These are phyloP conservation scores for Hypoxylon lenormandii DNA, from an alignment of 495 filamentous ascomycete genomes.

Conservation along the genomic window DNA sequence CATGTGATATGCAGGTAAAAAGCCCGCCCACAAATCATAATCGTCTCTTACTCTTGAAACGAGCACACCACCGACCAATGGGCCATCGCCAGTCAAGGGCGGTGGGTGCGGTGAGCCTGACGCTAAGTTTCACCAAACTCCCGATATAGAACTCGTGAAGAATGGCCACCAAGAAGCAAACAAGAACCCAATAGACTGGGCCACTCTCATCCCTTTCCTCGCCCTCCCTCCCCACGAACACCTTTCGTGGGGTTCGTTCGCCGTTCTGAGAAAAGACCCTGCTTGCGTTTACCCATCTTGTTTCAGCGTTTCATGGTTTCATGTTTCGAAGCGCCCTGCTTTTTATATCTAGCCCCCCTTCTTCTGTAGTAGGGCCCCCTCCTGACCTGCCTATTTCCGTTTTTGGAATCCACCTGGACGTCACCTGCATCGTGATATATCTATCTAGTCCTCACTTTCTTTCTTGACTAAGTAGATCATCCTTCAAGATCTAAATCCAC, in stretches of 20 bases:
- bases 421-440: conserved; percentile 30
- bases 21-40: conserved; percentile 34
- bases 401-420: conserved; percentile 9
- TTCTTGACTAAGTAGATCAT: conserved; percentile 17
- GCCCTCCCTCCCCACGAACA: conserved; percentile 24
- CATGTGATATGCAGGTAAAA: conserved; percentile 32
- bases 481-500: conserved; percentile 26
- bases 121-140: conserved; percentile 31
- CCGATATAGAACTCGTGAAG: conserved; percentile 38
- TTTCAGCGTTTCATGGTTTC: conserved; percentile 49
- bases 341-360: conserved; percentile 37
- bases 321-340: conserved; percentile 47
- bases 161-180: conserved; percentile 15
- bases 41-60: conserved; percentile 21
- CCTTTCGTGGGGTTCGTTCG: conserved; percentile 23
- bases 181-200: conserved; percentile 13
- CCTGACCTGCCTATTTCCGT: conserved; percentile 18
- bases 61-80: conserved; percentile 20
- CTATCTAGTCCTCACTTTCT: conserved; percentile 7
- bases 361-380: conserved; percentile 17
- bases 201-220: not conserved
- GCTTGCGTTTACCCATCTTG: conserved; percentile 6
- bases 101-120: conserved; percentile 34
- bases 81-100: conserved; percentile 27
- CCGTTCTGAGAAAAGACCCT: conserved; percentile 6